A percentile compares a stretch with the other conserved stretches of the same genome.
These are phyloP conservation scores for Leishmania major DNA, from an alignment of 208 protist genomes.

Conservation along the genomic window DNA sequence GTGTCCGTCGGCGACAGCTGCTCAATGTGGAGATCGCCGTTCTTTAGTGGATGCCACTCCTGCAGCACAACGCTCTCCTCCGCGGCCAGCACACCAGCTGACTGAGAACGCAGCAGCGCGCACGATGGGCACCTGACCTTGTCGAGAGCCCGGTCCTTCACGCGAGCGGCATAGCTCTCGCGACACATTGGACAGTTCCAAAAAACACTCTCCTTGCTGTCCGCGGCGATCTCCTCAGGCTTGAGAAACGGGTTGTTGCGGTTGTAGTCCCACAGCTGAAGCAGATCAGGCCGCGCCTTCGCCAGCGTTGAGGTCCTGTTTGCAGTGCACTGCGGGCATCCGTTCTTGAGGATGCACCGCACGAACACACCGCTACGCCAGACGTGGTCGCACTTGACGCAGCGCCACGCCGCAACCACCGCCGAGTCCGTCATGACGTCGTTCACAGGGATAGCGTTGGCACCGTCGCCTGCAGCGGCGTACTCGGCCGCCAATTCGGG, in stretches of 20 bases:
- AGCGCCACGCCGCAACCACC: constrained; percentile 60
- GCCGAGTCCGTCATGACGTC: constrained; percentile 52
- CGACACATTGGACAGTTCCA: constrained; percentile 68
- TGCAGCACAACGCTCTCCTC: constrained; percentile 51
- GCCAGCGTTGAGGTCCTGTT: constrained; percentile 36
- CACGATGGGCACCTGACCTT: constrained; percentile 70
- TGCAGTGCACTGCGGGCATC: constrained; percentile 61
- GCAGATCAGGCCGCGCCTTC: constrained; percentile 43
- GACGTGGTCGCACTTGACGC: constrained; percentile 43
- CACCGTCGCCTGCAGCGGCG: constrained; percentile 26
- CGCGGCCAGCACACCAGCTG: constrained; percentile 30
- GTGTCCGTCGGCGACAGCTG: constrained; percentile 46
- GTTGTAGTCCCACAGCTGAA: constrained; percentile 57
- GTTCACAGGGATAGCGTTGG: constrained; percentile 40
- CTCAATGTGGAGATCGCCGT: constrained; percentile 75
- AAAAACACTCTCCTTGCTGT: constrained; percentile 46
- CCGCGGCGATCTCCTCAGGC: constrained; percentile 38
- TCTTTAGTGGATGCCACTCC: constrained; percentile 86
- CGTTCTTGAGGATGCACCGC: constrained; percentile 66
- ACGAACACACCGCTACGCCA: constrained; percentile 79
- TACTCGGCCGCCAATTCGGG: constrained; percentile 77
- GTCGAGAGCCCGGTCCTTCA: constrained; percentile 62
- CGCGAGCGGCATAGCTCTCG: constrained; percentile 60
- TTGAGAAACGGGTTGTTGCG: constrained; percentile 73
- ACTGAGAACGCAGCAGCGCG: constrained; percentile 35